Evolutionary conservation across 2,329 filamentous ascomycete species (phyloP).

Genomic region (Diaporthe sp.): DNA sequence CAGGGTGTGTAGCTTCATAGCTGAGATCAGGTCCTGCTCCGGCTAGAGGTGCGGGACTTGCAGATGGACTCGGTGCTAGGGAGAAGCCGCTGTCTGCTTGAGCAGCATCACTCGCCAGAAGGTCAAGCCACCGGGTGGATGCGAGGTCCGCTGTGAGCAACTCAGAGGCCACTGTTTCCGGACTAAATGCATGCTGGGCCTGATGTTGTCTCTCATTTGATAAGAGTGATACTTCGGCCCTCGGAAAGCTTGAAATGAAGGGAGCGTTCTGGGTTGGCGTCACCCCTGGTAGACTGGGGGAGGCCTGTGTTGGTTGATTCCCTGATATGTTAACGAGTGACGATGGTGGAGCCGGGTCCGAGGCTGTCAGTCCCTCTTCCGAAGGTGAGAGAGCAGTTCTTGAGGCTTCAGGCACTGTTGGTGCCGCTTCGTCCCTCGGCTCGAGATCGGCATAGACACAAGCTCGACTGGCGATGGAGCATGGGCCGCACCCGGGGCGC

Average conservation of each 20-base stretch:
- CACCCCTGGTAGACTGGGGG: background rate
- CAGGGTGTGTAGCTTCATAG: background rate
- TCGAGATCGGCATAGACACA: slow-evolving; percentile 22
- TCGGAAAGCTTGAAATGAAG: background rate
- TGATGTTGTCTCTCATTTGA: slow-evolving; percentile 9
- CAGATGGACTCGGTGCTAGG: slow-evolving; percentile 41
- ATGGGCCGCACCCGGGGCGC: slow-evolving; percentile 49
- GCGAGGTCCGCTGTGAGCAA: slow-evolving; percentile 49
- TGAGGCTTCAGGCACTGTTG: background rate
- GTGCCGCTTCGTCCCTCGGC: background rate
- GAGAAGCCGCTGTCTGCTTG: slow-evolving; percentile 51
- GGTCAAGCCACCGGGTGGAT: slow-evolving; percentile 51
- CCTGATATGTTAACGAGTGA: background rate
- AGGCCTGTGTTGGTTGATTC: background rate
- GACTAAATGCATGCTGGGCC: slow-evolving; percentile 45
- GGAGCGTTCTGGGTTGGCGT: background rate
- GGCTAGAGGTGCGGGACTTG: background rate
- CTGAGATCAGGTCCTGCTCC: background rate
- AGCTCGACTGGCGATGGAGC: slow-evolving; percentile 9
- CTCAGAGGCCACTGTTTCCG: slow-evolving; percentile 48
- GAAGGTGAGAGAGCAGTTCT: background rate
- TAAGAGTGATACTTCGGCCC: background rate
- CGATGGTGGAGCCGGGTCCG: background rate
- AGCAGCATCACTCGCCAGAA: slow-evolving; percentile 50
- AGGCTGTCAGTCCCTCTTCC: background rate